Conservation (phyloP, 2,329 filamentous ascomycete species). For the Arthrobotrys conoides region DNA sequence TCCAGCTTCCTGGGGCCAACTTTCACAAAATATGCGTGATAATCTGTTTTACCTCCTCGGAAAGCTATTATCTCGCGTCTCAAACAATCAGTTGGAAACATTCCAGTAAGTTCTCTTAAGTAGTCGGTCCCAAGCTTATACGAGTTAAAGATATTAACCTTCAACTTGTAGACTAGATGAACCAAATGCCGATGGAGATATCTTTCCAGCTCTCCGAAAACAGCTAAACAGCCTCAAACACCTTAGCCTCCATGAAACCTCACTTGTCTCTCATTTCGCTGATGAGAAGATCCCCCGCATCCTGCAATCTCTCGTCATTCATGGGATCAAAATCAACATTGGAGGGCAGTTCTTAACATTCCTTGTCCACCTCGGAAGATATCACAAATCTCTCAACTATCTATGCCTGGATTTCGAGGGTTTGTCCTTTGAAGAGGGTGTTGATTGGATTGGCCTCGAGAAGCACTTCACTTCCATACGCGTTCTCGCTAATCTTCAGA, state of each 20-base stretch:
- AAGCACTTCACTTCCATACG: neutral
- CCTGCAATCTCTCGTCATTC: slow-evolving; percentile 25
- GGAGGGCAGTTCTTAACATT: neutral
- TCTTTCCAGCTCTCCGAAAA: slow-evolving; percentile 10
- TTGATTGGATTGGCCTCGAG: slow-evolving; percentile 14
- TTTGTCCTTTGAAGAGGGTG: neutral
- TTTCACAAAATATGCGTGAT: neutral
- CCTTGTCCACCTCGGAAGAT: slow-evolving; percentile 3
- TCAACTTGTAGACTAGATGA: slow-evolving; percentile 15
- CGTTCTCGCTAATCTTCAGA: neutral
- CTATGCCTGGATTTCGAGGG: slow-evolving; percentile 9
- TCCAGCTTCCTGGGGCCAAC: neutral
- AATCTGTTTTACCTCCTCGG: slow-evolving; percentile 11
- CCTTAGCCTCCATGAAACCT: slow-evolving; percentile 35
- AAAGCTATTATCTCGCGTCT: slow-evolving; percentile 15
- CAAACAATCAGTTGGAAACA: neutral
- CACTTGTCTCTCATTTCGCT: slow-evolving; percentile 16
- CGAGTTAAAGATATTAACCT: neutral
- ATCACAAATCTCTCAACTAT: slow-evolving; percentile 22
- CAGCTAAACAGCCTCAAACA: slow-evolving; percentile 8
- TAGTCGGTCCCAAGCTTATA: neutral
- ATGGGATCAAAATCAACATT: slow-evolving; percentile 1
- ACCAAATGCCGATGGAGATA: neutral
- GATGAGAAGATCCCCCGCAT: neutral
- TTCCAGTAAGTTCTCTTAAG: slow-evolving; percentile 14